Base-by-base conservation (phyloP, 345 rosid genomes). In the Hibiscus tridactylites region DNA sequence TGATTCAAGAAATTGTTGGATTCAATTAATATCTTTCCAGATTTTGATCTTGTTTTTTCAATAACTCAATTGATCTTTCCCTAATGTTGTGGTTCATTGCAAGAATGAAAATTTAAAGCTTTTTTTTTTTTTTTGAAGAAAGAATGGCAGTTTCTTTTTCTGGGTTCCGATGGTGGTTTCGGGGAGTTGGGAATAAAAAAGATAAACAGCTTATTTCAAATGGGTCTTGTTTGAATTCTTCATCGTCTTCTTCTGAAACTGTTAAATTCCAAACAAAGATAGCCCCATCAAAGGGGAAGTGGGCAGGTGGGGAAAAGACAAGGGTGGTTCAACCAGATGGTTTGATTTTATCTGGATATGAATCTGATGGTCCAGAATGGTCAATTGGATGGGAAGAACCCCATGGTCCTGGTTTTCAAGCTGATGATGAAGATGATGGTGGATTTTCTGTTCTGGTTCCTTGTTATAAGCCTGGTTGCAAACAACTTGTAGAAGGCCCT, bases 331-430 rank as follows among this genome's bases (percentile, higher is more conserved):
- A 88, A 49, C 76, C 90, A 0, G 88, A 83, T 65, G 86, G 82
- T 52, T 57, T 79, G 69, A 59, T 78, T 50, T 61, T 82, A 59
- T 83, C 90, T 53, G 86, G 79, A 4, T 87, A 79, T 35, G 97
- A 91, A 73, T 79, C 77, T 16, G 92, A 85, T 74, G 97, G 85
- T 54, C 90, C 91, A 35, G 97, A 91, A 75, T 91, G 95, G 97
- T 91, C 97, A 74, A 83, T 89, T 64, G 95, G 97, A 16, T 91
- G 97, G 97, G 84, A 81, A 39, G 97, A 91, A 74, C 95, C 91
- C 52, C 91, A 82, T 65, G 90, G 95, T 10, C 81, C 90, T 71
- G 91, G 76, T 64, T 89, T 91, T 57, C 83, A 68, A 26, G 79
- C 71, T 39, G 87, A 84, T 52, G 80, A 80, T 21, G 91, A 86